phyloP scores from a whole-genome alignment of 345 rosid species.

The Lepidium didymum region DNA sequence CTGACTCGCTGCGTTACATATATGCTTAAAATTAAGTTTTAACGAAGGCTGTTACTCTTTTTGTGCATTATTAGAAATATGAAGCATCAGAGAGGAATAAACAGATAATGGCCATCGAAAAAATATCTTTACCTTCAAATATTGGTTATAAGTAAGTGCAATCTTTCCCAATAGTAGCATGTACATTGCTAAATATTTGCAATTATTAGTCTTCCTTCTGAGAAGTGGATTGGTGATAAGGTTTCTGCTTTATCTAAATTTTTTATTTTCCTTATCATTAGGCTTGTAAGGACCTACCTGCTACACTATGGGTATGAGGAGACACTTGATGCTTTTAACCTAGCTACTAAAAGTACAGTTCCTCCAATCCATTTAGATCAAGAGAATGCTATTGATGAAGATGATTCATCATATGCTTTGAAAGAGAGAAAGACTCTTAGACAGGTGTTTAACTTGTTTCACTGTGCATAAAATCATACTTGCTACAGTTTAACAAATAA shows the following conservation, averaged over 20 bases:
- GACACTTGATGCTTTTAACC: conserved; percentile 79
- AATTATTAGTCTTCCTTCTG: not conserved
- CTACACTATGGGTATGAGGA: conserved; percentile 92
- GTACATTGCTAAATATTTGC: not conserved
- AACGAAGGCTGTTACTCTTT: not conserved
- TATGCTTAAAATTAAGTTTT: not conserved
- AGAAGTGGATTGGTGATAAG: not conserved
- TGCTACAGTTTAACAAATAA: not conserved
- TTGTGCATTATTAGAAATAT: conserved; percentile 44
- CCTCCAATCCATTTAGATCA: conserved; percentile 61
- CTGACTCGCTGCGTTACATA: not conserved
- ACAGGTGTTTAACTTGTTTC: conserved; percentile 48
- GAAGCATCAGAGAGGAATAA: conserved; percentile 74
- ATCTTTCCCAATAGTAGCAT: not conserved
- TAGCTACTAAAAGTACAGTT: conserved; percentile 60
- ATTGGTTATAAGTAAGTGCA: conserved; percentile 61
- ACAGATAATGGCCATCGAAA: conserved; percentile 57
- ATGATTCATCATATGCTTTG: conserved; percentile 60
- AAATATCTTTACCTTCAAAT: conserved; percentile 52
- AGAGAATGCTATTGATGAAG: conserved; percentile 60
- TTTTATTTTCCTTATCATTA: conserved; percentile 30
- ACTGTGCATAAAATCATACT: not conserved
- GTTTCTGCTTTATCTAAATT: not conserved
- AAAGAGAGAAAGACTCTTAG: conserved; percentile 65
- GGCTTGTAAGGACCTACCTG: conserved; percentile 85